Conservation (phyloP, 2,329 filamentous ascomycete species). For the Emmonsiellopsis sp. region DNA sequence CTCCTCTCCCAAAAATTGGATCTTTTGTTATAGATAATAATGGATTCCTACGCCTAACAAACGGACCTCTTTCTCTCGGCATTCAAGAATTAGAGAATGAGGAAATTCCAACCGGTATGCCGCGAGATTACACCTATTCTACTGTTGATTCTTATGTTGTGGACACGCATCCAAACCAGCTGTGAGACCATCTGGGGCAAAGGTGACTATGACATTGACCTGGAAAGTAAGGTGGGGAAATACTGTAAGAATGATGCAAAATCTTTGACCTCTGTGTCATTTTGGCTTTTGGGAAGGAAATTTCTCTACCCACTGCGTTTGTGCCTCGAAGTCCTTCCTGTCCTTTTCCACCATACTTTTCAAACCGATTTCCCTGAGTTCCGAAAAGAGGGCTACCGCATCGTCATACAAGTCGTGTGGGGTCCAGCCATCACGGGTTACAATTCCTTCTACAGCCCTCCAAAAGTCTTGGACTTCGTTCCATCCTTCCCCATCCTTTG, state of each 20-base stretch:
- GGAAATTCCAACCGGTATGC: no score
- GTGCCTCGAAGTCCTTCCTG: constrained; percentile 22
- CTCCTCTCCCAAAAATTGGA: no score
- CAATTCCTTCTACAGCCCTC: constrained; percentile 20
- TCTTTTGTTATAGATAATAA: no score
- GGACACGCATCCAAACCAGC: background rate
- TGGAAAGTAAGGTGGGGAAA: no score
- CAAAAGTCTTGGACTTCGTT: constrained; percentile 15
- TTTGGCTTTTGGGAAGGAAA: background rate
- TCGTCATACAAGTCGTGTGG: constrained; percentile 26
- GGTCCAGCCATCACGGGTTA: constrained; percentile 31
- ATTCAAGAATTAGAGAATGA: no score
- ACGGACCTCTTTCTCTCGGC: no score
- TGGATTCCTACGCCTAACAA: no score
- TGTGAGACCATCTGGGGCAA: background rate
- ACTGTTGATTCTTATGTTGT: no score
- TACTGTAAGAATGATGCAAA: background rate
- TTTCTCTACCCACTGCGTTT: constrained; percentile 19
- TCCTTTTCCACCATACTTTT: constrained; percentile 23
- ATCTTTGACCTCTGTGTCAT: background rate
- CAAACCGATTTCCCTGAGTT: constrained; percentile 25
- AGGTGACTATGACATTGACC: background rate
- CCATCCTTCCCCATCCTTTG: constrained; percentile 20
- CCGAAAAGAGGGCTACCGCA: constrained; percentile 26
- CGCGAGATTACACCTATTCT: no score